Evolutionary conservation across 768 basidiomycete species (phyloP), one percentile per base, ranked within the genome.

Genomic region (Tubosaeta sp.): DNA sequence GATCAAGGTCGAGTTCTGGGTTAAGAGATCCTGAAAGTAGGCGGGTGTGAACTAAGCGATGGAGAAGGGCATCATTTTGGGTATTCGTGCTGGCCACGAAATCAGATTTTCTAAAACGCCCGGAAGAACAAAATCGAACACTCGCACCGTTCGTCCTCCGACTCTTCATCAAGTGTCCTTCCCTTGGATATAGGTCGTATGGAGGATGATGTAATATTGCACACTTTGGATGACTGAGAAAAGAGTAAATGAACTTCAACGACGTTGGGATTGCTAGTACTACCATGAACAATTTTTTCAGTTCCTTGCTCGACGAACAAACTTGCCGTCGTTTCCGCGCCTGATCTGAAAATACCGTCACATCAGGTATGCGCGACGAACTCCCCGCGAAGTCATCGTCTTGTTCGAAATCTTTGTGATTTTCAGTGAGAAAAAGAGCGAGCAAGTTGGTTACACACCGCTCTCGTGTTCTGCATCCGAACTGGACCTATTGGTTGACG

Each of bases 221-320:
- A 76, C 22, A 89, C 79, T 71, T 86, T 91, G 22, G 91, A 89
- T 4, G 90, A 93, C 90, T 91, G 43, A 45, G 39, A 38, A 44
- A 47, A 57, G 37, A 16, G 52, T 52, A 38, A 57, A 25, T 35
- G 10, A 38, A 34, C 26, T 27, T 14, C 43, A 6, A 19, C 7
- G 47, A 35, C 25, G 17, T 16, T 14, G 47, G 43, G 33, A n/a
- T 1, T 43, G 17, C 11, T 48, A 63, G 22, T 22, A 22, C 22
- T 61, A 89, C 90, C 89, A 92, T 91, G 64, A 92, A 91, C 0
- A 84, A 76, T 62, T 79, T 88, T 67, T 72, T 78, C 43, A 79
- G 76, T 4, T 72, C 68, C 65, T 74, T 81, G 17, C 63, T 53
- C 2, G 63, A 57, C 43, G 50, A 48, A 13, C 45, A 31, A 1